phyloP scores from a whole-genome alignment of 352 stramenopile genomes.

The Phytophthora nicotianae region DNA sequence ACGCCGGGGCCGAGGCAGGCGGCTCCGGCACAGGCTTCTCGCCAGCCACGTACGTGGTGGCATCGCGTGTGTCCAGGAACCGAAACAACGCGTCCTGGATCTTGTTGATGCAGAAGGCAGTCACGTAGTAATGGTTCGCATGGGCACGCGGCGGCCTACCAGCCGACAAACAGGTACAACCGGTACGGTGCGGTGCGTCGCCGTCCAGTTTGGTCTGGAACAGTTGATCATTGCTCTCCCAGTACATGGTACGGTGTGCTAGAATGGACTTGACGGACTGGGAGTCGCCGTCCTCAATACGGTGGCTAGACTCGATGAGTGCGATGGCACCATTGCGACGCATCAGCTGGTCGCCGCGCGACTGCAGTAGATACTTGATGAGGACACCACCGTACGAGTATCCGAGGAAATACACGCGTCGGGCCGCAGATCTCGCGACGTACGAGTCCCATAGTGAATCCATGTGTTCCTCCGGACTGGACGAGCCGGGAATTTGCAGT shows the following conservation, averaged over 20 bases:
- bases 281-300: slow-evolving; percentile 85
- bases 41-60: slow-evolving; percentile 76
- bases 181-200: slow-evolving; percentile 81
- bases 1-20: slow-evolving; percentile 52
- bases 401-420: slow-evolving; percentile 85
- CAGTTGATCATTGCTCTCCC: slow-evolving; percentile 80
- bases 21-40: slow-evolving; percentile 73
- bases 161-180: slow-evolving; percentile 83
- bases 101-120: slow-evolving; percentile 89
- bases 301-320: slow-evolving; percentile 87
- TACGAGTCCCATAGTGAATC: slow-evolving; percentile 89
- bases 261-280: slow-evolving; percentile 89
- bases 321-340: slow-evolving; percentile 86
- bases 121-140: slow-evolving; percentile 90
- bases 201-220: slow-evolving; percentile 83
- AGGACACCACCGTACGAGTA: slow-evolving; percentile 90
- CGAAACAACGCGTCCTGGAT: slow-evolving; percentile 87
- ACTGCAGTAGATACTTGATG: slow-evolving; percentile 90
- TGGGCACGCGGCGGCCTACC: slow-evolving; percentile 68
- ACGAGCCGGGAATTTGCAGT: slow-evolving; percentile 81
- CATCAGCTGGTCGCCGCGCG: slow-evolving; percentile 85
- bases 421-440: slow-evolving; percentile 57
- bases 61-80: slow-evolving; percentile 80
- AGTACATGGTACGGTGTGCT: slow-evolving; percentile 90
- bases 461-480: slow-evolving; percentile 89